Base-by-base conservation (phyloP, 1,284 basidiomycete species). In the Rhodotorula sp. region DNA sequence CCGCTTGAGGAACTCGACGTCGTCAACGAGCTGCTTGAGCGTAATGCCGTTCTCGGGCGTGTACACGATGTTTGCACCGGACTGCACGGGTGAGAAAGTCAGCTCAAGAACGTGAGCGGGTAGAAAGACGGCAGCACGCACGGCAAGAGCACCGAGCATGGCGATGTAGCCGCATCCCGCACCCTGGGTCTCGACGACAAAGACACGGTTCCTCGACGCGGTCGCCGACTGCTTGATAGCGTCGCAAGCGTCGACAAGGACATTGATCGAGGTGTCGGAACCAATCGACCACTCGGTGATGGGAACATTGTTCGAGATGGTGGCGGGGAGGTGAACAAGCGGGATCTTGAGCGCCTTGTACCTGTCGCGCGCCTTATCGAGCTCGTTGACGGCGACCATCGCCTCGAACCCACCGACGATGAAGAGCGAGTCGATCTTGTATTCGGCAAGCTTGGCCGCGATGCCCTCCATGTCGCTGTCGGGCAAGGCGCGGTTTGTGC, bases 111-210 rank as follows among this genome's bases (percentile, higher is more conserved):
- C 11, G 7, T n/a, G n/a, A 2, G 22, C 6, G 26, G 22, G 56
- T 24, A 65, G 54, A 16, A 31, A 44, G 24, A 58, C 11, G 34
- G 26, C 28, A 34, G 13, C 6, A 84, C 90, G 80, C 73, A 93
- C 93, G 55, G 96, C 95, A 73, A 99, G 83, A 3, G 92, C 95
- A 66, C 95, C 96, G 84, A 98, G 87, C 2, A 93, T 89, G 11
- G 94, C 94, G 70, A 99, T 87, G 80, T 96, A 98, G 16, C 96
- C 95, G 79, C 92, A 96, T 13, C 68, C 81, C 89, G 95, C 95
- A 65, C 96, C 95, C 81, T 99, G 96, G 0, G 94, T 97, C 83
- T 99, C 94, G 34, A 99, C 92, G 2, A 99, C 90, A 79, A 99
- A 99, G 64, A 97, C 94, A 58, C 95, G 84, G 80, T 98, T 95